Evolutionary conservation across 768 basidiomycete genomes (phyloP), one percentile per base, ranked within the genome.

Genomic region (Mycena sanguinolenta): DNA sequence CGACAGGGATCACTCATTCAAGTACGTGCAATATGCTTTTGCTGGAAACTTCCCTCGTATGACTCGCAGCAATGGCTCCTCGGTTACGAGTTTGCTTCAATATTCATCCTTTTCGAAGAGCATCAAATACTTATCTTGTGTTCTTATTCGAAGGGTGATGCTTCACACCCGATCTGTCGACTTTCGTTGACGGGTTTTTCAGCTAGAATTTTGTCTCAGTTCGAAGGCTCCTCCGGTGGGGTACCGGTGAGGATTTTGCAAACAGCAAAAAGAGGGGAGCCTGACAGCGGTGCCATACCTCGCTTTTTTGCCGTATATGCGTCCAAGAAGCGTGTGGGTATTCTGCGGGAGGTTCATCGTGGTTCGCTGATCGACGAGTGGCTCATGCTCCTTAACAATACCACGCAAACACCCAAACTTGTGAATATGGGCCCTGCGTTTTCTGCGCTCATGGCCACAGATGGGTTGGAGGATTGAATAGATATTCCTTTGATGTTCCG

Each of bases 11-110:
- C 93, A 28, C 95, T 95, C 44, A 88, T 98, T 69, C 97, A 99
- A 84, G 97, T 95, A 70, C 69, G 89, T 77, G 32, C 25, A 38
- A 36, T 61, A 71, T 67, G 63, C 64, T 42, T 53, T 53, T 59
- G 54, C 38, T 25, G 38, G 63, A 28, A 52, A 23, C 39, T 44
- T 55, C 70, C 73, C 76, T 46, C 30, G 59, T 44, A 16, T 75
- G 69, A 72, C 70, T 71, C 63, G 53, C 72, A 98, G 97, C 97
- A 96, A 77, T 98, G 96, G 95, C 86, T 99, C 21, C 88, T 99
- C 44, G 97, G 97, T 19, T 99, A 96, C 80, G 97, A 99, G 81
- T 99, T 99, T 77, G 97, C 97, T 2, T 95, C 96, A 0, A 98
- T 97, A 0, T 84, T 98, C 30, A 87, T 97, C 67, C 84, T 98